phyloP scores from a whole-genome alignment of 352 stramenopile genomes.

The Globisporangium recalcitrans region DNA sequence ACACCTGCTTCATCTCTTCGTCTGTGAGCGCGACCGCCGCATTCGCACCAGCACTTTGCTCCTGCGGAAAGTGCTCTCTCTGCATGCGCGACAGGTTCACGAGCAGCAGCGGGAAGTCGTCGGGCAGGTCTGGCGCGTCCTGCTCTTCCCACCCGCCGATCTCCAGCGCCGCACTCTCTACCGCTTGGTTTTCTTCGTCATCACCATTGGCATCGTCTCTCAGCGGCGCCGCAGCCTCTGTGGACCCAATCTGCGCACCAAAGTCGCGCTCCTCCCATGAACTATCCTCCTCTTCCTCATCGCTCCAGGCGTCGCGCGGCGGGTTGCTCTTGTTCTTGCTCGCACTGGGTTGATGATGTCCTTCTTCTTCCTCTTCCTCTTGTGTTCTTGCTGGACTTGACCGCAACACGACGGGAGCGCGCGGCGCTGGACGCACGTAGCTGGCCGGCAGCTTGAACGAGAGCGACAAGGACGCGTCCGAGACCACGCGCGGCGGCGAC shows the following conservation, averaged over 20 bases:
- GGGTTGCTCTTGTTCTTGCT: constrained; percentile 1
- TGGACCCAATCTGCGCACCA: not conserved
- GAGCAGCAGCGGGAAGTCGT: constrained; percentile 66
- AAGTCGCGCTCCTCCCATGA: constrained; percentile 48
- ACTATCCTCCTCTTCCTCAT: not conserved
- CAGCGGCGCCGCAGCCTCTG: not conserved
- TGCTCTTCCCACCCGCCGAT: constrained; percentile 39
- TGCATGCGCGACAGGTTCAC: constrained; percentile 60
- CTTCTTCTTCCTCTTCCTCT: not conserved
- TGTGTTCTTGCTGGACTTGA: not conserved
- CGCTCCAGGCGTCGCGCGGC: constrained; percentile 1
- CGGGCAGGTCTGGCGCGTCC: constrained; percentile 33
- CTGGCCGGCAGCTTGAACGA: constrained; percentile 35
- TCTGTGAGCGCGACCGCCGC: not conserved
- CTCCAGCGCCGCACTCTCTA: constrained; percentile 8
- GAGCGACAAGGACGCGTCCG: constrained; percentile 42
- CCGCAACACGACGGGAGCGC: not conserved
- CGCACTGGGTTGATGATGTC: not conserved
- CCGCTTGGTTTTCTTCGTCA: not conserved
- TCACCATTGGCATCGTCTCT: not conserved
- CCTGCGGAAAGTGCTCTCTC: constrained; percentile 40
- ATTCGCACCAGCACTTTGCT: not conserved
- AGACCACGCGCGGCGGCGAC: constrained; percentile 23
- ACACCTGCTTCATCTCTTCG: constrained; percentile 33
- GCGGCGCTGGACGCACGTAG: constrained; percentile 12